Conservation (phyloP, 2,329 filamentous ascomycete species). For the Ramichloridium luteum region DNA sequence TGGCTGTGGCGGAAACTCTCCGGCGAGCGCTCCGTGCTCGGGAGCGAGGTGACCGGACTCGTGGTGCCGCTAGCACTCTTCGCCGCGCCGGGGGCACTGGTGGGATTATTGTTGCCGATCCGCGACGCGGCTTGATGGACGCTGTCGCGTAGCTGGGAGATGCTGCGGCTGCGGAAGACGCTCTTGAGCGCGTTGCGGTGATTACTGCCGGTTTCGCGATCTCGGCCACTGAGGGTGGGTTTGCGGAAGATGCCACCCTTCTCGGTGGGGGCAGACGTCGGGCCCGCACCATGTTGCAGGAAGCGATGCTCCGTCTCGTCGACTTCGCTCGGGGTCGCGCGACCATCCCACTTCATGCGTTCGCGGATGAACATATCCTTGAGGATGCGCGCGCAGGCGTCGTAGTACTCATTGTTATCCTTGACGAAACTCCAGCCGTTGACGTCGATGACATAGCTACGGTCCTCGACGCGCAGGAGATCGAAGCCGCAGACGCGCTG, state of each 20-base stretch:
- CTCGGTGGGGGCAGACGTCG: constrained; percentile 9
- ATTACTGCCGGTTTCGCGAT: constrained; percentile 13
- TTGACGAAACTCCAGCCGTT: constrained; percentile 99
- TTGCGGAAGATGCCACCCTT: constrained; percentile 19
- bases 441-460: constrained; percentile 96
- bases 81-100: too few relatives aligned
- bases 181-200: constrained; percentile 41
- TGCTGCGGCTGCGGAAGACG: constrained; percentile 53
- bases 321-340: constrained; percentile 17
- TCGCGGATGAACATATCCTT: constrained; percentile 80
- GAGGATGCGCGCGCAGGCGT: constrained; percentile 75
- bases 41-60: constrained; percentile 33
- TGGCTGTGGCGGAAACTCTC: constrained; percentile 8
- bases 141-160: constrained; percentile 43
- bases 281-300: constrained; percentile 5
- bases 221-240: constrained; percentile 17
- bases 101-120: constrained; percentile 14
- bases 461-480: constrained; percentile 71
- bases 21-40: constrained; percentile 27
- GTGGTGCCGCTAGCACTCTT: constrained; percentile 19
- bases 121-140: constrained; percentile 18
- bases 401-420: constrained; percentile 97
- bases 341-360: constrained; percentile 45
- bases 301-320: constrained; percentile 12
- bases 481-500: constrained; percentile 96